Base-by-base conservation (phyloP, 495 filamentous ascomycete species). In the Aspergillus nidulans region DNA sequence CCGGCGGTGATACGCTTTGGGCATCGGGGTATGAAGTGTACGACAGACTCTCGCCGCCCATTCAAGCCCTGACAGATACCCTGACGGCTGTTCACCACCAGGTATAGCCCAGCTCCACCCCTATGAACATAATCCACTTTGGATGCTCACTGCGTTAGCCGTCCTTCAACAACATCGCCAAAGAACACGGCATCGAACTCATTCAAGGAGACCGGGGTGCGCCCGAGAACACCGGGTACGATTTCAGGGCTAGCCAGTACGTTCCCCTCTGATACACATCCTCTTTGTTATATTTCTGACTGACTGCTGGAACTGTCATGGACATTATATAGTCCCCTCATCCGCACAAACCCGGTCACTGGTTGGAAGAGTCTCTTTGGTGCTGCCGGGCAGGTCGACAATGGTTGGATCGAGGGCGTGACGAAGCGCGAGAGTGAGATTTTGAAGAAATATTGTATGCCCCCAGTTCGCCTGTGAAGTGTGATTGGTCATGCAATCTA, bases 301-400 rank as follows among this genome's bases (percentile, higher is more conserved):
- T 4, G 10, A 30, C 4, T 5, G 26, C 26, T 30, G 26, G n/a
- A n/a, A 30, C 26, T 10, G 5, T 4, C 26, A 12, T 0, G n/a
- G n/a, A n/a, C n/a, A n/a, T n/a, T n/a, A n/a, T n/a, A n/a, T 23
- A 55, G 52, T 26, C 53, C 53, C 10, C 21, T 55, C 4, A 45
- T 55, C 6, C 45, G 44, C 23, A 55, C 53, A 4, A 55, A 55
- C 23, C 53, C 53, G 15, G 53, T 55, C 0, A 55, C 53, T 9
- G 53, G 53, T 0, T 55, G 53, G 53, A 55, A 55, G 45, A 49
- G 45, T 20, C 44, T 55, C n/a, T 55, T 55, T 34, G 45, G 21
- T 1, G 45, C 43, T 0, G 45, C n/a, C 0, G 5, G 7, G 0
- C 44, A 49, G 21, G 19, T 49, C 45, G 36, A 36, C 6, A 34